phyloP scores from a whole-genome alignment of 139 green algal species.

The Coelastrella sp. region DNA sequence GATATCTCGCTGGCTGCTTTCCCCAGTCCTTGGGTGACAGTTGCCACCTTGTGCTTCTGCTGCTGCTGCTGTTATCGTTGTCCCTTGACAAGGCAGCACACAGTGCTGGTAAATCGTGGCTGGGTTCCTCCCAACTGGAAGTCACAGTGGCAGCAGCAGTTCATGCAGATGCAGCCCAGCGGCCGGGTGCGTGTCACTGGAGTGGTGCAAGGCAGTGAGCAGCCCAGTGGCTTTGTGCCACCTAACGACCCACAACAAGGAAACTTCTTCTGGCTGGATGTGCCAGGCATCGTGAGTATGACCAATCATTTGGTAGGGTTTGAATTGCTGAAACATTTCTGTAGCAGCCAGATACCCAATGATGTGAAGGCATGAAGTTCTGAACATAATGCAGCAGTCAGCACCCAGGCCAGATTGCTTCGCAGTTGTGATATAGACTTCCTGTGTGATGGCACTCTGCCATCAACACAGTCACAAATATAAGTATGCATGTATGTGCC shows the following conservation, averaged over 20 bases:
- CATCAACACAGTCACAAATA: too few relatives aligned
- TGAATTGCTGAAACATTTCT: too few relatives aligned
- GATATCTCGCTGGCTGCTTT: too few relatives aligned
- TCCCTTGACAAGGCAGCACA: conserved; percentile 31
- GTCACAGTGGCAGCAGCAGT: conserved; percentile 30
- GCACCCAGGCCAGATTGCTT: too few relatives aligned
- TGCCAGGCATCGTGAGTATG: conserved; percentile 44
- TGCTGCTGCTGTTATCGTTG: not conserved
- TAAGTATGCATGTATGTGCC: not conserved
- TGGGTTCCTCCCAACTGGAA: conserved; percentile 52
- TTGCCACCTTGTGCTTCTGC: not conserved
- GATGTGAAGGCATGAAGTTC: too few relatives aligned
- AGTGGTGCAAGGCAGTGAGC: conserved; percentile 49
- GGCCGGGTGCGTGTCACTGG: conserved; percentile 33
- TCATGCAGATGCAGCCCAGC: not conserved
- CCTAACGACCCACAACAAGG: conserved; percentile 35
- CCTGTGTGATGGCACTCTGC: too few relatives aligned
- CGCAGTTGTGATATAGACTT: too few relatives aligned
- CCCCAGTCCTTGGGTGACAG: too few relatives aligned
- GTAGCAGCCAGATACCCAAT: too few relatives aligned
- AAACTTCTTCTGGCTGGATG: conserved; percentile 47
- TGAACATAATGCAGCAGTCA: too few relatives aligned
- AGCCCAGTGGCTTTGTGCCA: conserved; percentile 37
- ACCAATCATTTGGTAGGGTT: too few relatives aligned
- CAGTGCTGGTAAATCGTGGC: conserved; percentile 49